Percentiles rank a stretch among this genome's conserved stretches.
phyloP scores from a whole-genome alignment of 1,284 basidiomycete genomes.

The Bondarzewia mesenterica region DNA sequence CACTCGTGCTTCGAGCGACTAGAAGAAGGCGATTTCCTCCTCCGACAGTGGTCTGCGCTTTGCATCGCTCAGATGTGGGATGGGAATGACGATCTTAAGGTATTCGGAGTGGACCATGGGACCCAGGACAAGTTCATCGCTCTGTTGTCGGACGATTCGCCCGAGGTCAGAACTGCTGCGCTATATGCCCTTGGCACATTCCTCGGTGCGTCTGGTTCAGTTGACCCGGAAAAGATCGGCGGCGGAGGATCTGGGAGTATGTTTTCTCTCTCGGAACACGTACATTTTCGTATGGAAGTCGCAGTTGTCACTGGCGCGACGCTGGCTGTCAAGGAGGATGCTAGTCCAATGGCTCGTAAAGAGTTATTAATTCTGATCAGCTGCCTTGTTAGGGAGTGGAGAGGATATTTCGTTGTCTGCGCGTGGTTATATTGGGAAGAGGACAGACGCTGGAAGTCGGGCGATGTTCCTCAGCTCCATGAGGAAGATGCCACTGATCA shows the following conservation, averaged over 20 bases:
- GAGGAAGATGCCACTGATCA: conserved; percentile 62
- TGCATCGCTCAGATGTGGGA: conserved; percentile 98
- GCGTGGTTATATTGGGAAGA: conserved; percentile 96
- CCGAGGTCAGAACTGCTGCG: conserved; percentile 89
- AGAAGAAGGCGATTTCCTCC: conserved; percentile 84
- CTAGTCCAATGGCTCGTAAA: conserved; percentile 93
- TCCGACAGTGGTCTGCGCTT: conserved; percentile 91
- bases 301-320: conserved; percentile 71
- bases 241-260: conserved; percentile 86
- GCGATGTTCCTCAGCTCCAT: conserved; percentile 24
- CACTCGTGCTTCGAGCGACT: conserved; percentile 84
- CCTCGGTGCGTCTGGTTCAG: conserved; percentile 81
- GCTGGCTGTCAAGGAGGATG: conserved; percentile 85
- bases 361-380: conserved; percentile 90
- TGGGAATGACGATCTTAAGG: conserved; percentile 84
- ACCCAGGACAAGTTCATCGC: conserved; percentile 84
- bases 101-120: conserved; percentile 73
- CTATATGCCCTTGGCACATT: conserved; percentile 92
- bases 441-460: conserved; percentile 48
- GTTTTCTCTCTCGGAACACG: conserved; percentile 73
- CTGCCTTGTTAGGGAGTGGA: conserved; percentile 92
- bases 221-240: conserved; percentile 56
- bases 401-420: conserved; percentile 92
- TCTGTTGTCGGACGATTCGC: conserved; percentile 81
- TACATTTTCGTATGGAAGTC: conserved; percentile 74